phyloP scores from a whole-genome alignment of 441 rosid genomes.

The Gossypium lobatum region DNA sequence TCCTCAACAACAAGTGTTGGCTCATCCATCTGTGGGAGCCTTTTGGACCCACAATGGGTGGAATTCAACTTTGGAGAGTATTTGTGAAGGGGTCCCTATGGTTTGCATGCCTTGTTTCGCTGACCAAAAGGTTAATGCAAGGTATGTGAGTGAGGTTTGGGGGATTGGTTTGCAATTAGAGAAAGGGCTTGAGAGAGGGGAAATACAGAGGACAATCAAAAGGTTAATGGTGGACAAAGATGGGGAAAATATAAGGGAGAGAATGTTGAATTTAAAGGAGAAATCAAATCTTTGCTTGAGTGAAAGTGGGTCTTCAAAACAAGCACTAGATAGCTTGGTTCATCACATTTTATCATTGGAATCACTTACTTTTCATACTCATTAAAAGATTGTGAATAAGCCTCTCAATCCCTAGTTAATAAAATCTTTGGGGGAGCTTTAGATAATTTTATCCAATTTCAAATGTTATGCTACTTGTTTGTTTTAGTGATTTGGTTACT shows the following conservation, averaged over 20 bases:
- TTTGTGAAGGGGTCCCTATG: conserved; percentile 47
- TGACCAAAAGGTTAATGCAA: conserved; percentile 51
- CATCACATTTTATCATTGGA: conserved; percentile 28
- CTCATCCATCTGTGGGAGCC: conserved; percentile 33
- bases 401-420: neutral
- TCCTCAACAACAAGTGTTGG: conserved; percentile 45
- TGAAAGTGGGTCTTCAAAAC: conserved; percentile 38
- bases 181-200: conserved; percentile 26
- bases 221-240: conserved; percentile 30
- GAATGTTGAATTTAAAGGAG: conserved; percentile 31
- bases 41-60: conserved; percentile 59
- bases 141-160: conserved; percentile 46
- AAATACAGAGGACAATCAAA: conserved; percentile 32
- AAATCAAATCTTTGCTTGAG: conserved; percentile 26
- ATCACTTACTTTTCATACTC: neutral
- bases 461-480: neutral
- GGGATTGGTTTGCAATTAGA: conserved; percentile 39
- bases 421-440: neutral
- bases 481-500: too few species aligned
- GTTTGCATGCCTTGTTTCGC: conserved; percentile 43
- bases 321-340: conserved; percentile 28
- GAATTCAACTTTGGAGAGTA: conserved; percentile 57
- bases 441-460: neutral
- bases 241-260: conserved; percentile 42
- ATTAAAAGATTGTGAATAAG: neutral